Base-by-base conservation (phyloP, 202 grass and related monocot species). In the Thinopyrum obtusiflorum region DNA sequence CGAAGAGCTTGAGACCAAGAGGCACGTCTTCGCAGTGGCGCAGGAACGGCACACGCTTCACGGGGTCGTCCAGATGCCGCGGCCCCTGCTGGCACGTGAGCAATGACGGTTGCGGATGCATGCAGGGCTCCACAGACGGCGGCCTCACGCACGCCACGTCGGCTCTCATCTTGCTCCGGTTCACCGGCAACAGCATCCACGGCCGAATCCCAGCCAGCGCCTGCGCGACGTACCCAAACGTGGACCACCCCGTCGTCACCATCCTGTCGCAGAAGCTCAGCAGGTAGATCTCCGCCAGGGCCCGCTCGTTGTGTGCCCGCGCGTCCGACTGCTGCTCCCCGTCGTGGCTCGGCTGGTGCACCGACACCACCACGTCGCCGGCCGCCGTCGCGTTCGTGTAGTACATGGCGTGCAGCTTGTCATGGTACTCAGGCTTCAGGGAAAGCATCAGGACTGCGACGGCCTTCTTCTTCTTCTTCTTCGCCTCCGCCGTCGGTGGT, bases 181-280 rank as follows among this genome's bases (percentile, higher is more conserved):
- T 70, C 17, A 31, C 39, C 66, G 80, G 84, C 33, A 35, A 2
- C 13, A 94, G 80, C 60, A 90, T 71, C 86, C 67, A 92, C 0
- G 95, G 95, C 63, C 72, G 78, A 57, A 88, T 15, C 2, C 87
- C 95, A 3, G 87, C 91, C 1, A 98, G 70, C 37, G 86, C 84
- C 80, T 95, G 91, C 70, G 92, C 89, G 65, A 87, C 88, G 73
- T 98, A 98, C 63, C 91, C 89, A 68, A 95, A 98, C 35, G 95
- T 98, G 7, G 93, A 98, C 87, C 82, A 93, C 44, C 78, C 80
- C 29, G 85, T 88, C 32, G 85, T 89, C 20, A 94, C 86, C 80
- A 93, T 2, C 68, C 9, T 35, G 55, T 97, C 91, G 62, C 64
- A 80, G 79, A 80, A 90, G 67, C 95, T 94, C 26, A 97, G 81